phyloP scores from a whole-genome alignment of 768 basidiomycete genomes.

The Phallus indusiatus region DNA sequence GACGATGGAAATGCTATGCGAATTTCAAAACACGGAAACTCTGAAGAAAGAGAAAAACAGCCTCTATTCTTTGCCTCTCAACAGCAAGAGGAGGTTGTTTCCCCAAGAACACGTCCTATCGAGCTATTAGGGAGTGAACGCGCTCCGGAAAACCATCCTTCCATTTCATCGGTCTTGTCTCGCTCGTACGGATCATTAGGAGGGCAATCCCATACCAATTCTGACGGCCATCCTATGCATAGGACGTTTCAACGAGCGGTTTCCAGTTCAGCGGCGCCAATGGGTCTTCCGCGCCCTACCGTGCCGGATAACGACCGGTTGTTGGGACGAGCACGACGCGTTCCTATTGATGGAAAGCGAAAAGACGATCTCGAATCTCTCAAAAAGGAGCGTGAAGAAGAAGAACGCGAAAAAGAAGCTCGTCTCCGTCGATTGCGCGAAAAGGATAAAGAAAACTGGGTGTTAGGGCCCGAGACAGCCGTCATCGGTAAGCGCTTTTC shows the following conservation, averaged over 20 bases:
- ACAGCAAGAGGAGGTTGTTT: neutral
- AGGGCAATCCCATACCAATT: constrained; percentile 24
- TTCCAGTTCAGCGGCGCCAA: constrained; percentile 41
- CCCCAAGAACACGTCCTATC: neutral
- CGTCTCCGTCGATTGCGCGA: constrained; percentile 2
- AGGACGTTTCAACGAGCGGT: constrained; percentile 58
- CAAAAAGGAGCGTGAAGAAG: constrained; percentile 1
- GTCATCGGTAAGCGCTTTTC: constrained; percentile 3
- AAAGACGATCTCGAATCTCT: constrained; percentile 3
- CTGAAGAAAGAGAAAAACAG: neutral
- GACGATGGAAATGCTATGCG: constrained; percentile 47
- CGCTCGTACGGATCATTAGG: constrained; percentile 59
- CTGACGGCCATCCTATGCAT: constrained; percentile 22
- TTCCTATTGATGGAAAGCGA: constrained; percentile 8
- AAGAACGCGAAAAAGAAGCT: constrained; percentile 4
- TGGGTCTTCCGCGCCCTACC: neutral
- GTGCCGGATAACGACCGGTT: neutral
- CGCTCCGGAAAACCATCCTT: constrained; percentile 3
- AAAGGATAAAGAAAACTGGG: constrained; percentile 9
- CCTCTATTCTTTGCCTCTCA: neutral
- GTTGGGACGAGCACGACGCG: constrained; percentile 5
- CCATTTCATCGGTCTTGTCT: constrained; percentile 28
- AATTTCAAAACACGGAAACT: constrained; percentile 37
- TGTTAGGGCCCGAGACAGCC: neutral
- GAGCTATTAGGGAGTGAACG: constrained; percentile 3